Evolutionary conservation across 768 basidiomycete genomes (phyloP), one percentile per base, ranked within the genome.

Genomic region (Fistulinella prunicolor): DNA sequence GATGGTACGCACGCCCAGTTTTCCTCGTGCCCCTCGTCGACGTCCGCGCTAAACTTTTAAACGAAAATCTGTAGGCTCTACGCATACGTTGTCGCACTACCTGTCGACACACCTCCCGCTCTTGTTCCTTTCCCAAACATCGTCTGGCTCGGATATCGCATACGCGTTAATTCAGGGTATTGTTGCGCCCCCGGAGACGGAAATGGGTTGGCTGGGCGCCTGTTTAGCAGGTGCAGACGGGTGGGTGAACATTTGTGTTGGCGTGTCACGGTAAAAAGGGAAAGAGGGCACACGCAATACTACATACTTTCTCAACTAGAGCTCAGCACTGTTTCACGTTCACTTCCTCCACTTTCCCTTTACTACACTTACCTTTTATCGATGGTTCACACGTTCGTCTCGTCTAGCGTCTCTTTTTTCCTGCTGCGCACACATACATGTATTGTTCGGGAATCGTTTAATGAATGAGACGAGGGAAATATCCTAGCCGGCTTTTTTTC

Each of bases 191-290:
- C 74, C 81, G 8, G 93, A 96, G 24, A 78, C 92, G 6, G 95
- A 98, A 61, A 76, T 97, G 68, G 92, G 86, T 5, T 96, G 95
- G 94, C 66, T 98, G n/a, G 88, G 91, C 9, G 85, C 89, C 17
- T 93, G 92, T 58, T 72, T 97, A 68, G 82, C 86, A 12, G 94
- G 93, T 8, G 91, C 93, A 12, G 96, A 98, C 61, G 96, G 96
- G 6, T 98, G 94, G 94, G 76, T 95, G 23, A 88, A 89, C 63
- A 76, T 97, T 44, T 94, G 92, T 61, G 73, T 96, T 23, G 89
- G 87, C 14, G 67, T 87, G 14, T 52, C 57, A 38, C 63, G 64
- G 38, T 66, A 66, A 14, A 32, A 28, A 28, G 10, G 26, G 26
- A 10, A 28, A 10, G 59, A 46, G 42, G 32, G 28, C 4, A 20